A percentile compares a stretch with the other conserved stretches of the same genome.
Evolutionary conservation across 1,139 yeast genomes (phyloP).

Genomic region (Yamadazyma blattariae): DNA sequence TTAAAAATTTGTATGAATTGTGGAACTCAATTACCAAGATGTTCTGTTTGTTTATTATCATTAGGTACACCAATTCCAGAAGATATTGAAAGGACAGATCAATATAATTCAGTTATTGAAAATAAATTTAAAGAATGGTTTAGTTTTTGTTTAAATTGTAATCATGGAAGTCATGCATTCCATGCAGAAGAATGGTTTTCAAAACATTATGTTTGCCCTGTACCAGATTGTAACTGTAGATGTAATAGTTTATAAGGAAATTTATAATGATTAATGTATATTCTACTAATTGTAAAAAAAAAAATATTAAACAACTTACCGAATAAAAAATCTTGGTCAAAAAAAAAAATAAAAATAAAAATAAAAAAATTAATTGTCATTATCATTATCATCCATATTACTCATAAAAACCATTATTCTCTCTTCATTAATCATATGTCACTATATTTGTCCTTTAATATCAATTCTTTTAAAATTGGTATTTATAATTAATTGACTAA

Average conservation of each 20-base stretch:
- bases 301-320: no score
- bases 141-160: slow-evolving; percentile 85
- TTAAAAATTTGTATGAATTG: slow-evolving; percentile 72
- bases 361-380: no score
- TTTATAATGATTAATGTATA: no score
- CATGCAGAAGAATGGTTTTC: slow-evolving; percentile 97
- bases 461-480: slow-evolving; percentile 66
- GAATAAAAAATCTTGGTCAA: no score
- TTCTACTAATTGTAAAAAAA: no score
- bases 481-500: slow-evolving; percentile 40
- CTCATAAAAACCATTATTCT: no score
- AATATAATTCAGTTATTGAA: slow-evolving; percentile 22
- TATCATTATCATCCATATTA: no score
- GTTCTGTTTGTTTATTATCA: slow-evolving; percentile 83
- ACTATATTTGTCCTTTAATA: slow-evolving; percentile 79
- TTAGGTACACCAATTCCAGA: slow-evolving; percentile 71
- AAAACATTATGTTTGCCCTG: slow-evolving; percentile 85
- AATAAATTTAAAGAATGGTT: slow-evolving; percentile 68
- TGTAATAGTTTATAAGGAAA: slow-evolving; percentile 62
- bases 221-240: slow-evolving; percentile 85
- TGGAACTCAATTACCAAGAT: slow-evolving; percentile 85
- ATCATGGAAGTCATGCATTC: slow-evolving; percentile 91
- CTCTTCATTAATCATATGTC: no score
- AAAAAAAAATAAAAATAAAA: no score
- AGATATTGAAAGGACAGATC: slow-evolving; percentile 17